Evolutionary conservation across 2,329 filamentous ascomycete species (phyloP), one percentile per base, ranked within the genome.

Genomic region (Diplodia scrobiculata): DNA sequence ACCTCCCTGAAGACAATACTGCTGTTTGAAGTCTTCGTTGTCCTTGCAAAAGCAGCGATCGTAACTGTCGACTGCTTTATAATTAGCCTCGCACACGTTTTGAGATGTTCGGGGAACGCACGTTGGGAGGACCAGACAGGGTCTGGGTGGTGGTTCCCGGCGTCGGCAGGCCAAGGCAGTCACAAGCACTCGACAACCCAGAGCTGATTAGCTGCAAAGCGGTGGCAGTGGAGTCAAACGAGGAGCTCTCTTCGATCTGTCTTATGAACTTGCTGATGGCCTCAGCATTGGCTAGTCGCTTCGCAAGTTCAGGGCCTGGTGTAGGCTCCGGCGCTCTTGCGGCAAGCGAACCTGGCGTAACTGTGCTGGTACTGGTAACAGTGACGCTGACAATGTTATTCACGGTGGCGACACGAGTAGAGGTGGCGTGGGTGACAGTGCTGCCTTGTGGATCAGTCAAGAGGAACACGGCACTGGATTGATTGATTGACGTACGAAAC

Each of bases 141-240:
- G 70, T 73, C 2, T 55, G 38, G 1, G 74, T 76, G 13, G 71
- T 69, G 3, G 74, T 74, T 27, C 17, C n/a, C n/a, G 71, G 69
- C 0, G 71, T 74, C 9, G 75, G 74, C 11, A 74, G 70, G 68
- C 72, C 69, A 52, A 72, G 70, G 65, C 74, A 76, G 5, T 71
- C 71, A 68, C 74, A 77, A 25, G 74, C 75, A 38, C 68, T 73
- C 0, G 72, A 72, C 10, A 76, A 62, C 2, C 70, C 72, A 6
- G 63, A 68, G 36, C 71, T 63, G 47, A 69, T 65, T 67, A 53
- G 73, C 69, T 55, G 69, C 65, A 38, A 67, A n/a, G 48, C 69
- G 59, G 14, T 70, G 65, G n/a, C 66, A 38, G 59, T 69, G 32
- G 41, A 66, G 17, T 65, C 55, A 21, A 68, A 29, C 65, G 68